Evolutionary conservation across 805 yeast genomes (phyloP).

Genomic region (Clavispora vitiphila): DNA sequence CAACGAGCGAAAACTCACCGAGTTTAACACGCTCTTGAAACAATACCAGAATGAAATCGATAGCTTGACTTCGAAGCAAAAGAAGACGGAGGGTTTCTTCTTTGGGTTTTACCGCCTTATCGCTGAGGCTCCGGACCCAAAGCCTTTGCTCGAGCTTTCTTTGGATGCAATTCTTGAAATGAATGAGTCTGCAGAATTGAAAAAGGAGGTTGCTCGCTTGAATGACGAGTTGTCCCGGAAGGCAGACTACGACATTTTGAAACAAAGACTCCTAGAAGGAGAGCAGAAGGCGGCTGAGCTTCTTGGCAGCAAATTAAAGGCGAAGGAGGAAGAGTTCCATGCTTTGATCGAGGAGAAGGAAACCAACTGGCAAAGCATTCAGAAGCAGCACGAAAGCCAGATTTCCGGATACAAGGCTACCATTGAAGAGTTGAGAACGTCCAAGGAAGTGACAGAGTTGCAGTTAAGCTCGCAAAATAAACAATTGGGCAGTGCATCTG

Average conservation of each 20-base stretch:
- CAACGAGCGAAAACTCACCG: slow-evolving; percentile 60
- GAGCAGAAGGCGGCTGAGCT: slow-evolving; percentile 60
- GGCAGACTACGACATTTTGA: slow-evolving; percentile 78
- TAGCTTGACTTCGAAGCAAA: slow-evolving; percentile 68
- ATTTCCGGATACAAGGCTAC: slow-evolving; percentile 48
- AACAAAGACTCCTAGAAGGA: slow-evolving; percentile 51
- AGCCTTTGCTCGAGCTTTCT: slow-evolving; percentile 68
- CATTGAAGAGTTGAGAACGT: slow-evolving; percentile 59
- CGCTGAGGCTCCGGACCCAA: slow-evolving; percentile 92
- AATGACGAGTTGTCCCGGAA: slow-evolving; percentile 56
- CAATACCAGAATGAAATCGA: slow-evolving; percentile 88
- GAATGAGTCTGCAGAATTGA: slow-evolving; percentile 48
- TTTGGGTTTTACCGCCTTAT: slow-evolving; percentile 69
- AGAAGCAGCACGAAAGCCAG: slow-evolving; percentile 47
- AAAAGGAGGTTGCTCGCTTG: slow-evolving; percentile 44
- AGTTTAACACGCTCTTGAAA: slow-evolving; percentile 63
- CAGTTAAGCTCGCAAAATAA: slow-evolving; percentile 47
- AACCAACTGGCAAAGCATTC: slow-evolving; percentile 59
- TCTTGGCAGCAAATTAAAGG: slow-evolving; percentile 48
- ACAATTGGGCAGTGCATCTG: slow-evolving; percentile 32
- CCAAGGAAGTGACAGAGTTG: slow-evolving; percentile 60
- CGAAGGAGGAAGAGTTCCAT: slow-evolving; percentile 70
- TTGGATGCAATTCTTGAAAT: slow-evolving; percentile 56
- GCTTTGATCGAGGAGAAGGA: slow-evolving; percentile 71
- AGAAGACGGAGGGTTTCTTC: slow-evolving; percentile 67